These are phyloP conservation scores for Coniferiporia sulphurascens DNA, from an alignment of 1,284 basidiomycete species.

Conservation along the genomic window DNA sequence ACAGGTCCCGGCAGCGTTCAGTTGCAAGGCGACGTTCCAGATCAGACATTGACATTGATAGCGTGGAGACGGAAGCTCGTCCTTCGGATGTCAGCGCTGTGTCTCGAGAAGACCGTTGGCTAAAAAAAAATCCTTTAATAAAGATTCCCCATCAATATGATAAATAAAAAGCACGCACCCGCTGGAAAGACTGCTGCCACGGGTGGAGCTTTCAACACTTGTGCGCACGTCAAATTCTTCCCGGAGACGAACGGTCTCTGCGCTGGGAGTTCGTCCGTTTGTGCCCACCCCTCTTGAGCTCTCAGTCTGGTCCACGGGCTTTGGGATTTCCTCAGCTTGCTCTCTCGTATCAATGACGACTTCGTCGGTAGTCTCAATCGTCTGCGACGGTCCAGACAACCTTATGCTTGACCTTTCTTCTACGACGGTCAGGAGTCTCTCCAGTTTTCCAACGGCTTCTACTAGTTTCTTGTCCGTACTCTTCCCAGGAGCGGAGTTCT, in stretches of 20 bases:
- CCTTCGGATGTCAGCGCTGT: slow-evolving; percentile 51
- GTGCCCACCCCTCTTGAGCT: background rate
- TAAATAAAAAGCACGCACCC: slow-evolving; percentile 39
- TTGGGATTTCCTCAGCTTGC: background rate
- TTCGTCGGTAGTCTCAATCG: slow-evolving; percentile 41
- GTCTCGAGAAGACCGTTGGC: slow-evolving; percentile 56
- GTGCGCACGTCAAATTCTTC: slow-evolving; percentile 30
- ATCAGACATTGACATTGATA: slow-evolving; percentile 60
- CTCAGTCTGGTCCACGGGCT: background rate
- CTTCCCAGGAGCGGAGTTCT: slow-evolving; percentile 83
- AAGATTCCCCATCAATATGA: background rate
- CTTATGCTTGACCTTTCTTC: slow-evolving; percentile 49
- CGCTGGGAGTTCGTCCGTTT: background rate
- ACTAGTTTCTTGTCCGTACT: slow-evolving; percentile 84
- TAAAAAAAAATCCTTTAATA: slow-evolving; percentile 4
- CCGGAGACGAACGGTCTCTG: slow-evolving; percentile 27
- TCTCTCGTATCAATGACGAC: slow-evolving; percentile 47
- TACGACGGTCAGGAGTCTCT: slow-evolving; percentile 64
- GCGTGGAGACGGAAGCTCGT: slow-evolving; percentile 43
- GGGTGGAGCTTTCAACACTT: slow-evolving; percentile 45
- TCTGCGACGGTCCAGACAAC: slow-evolving; percentile 23
- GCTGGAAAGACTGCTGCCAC: slow-evolving; percentile 47
- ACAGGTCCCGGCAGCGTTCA: slow-evolving; percentile 84
- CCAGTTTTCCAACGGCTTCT: slow-evolving; percentile 79
- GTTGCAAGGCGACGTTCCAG: slow-evolving; percentile 82